Conservation (phyloP, 2,329 filamentous ascomycete species). For the Catunica adiposa region DNA sequence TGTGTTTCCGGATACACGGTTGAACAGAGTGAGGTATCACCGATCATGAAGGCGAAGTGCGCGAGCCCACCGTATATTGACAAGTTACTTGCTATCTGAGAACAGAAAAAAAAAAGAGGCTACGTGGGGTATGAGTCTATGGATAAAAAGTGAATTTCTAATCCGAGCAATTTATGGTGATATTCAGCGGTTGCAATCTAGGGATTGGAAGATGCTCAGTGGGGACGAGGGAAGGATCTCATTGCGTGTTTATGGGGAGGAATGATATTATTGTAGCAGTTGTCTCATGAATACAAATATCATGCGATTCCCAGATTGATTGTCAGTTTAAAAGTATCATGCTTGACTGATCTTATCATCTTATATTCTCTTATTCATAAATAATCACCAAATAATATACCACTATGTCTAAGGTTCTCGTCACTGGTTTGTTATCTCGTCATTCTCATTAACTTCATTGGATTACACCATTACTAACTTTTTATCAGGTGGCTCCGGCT, state of each 20-base stretch:
- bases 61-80: too few species aligned
- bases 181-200: not conserved
- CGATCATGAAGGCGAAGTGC: too few species aligned
- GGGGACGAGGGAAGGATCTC: not conserved
- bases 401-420: slow-evolving; percentile 30
- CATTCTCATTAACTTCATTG: not conserved
- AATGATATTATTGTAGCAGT: not conserved
- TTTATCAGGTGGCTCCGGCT: slow-evolving; percentile 33
- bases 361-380: not conserved
- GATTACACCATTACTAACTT: not conserved
- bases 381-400: not conserved
- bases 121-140: too few species aligned
- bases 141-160: not conserved
- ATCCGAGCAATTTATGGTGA: not conserved
- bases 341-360: not conserved
- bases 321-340: not conserved
- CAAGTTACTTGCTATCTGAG: too few species aligned
- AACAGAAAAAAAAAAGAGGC: too few species aligned
- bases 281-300: not conserved
- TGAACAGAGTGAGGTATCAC: too few species aligned
- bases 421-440: slow-evolving; percentile 25
- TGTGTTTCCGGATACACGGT: too few species aligned
- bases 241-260: not conserved
- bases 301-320: not conserved
- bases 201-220: not conserved